Percentiles rank a stretch among this genome's conserved stretches.
Evolutionary conservation across 1,284 basidiomycete genomes (phyloP).

Genomic region (Lignosus rhinocerotis): DNA sequence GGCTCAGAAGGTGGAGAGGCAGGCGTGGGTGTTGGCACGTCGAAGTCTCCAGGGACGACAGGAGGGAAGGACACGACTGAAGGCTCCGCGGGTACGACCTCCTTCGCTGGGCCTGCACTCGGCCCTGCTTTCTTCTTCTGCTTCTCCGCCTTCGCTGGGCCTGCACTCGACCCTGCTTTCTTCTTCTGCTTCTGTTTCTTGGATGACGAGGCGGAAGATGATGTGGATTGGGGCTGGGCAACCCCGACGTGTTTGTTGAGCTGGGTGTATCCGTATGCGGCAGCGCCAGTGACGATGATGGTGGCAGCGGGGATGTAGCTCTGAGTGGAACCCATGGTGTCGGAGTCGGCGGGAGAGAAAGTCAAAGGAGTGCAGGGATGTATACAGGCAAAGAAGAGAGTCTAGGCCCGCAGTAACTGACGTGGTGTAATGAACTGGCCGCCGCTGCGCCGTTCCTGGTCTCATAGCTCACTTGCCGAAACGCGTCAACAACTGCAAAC

Average conservation of each 20-base stretch:
- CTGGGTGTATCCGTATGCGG: slow-evolving; percentile 42
- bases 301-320: slow-evolving; percentile 46
- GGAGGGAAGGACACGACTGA: slow-evolving; percentile 41
- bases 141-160: slow-evolving; percentile 34
- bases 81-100: slow-evolving; percentile 26
- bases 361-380: neutral
- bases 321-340: slow-evolving; percentile 50
- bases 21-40: slow-evolving; percentile 25
- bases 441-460: slow-evolving; percentile 7
- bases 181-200: slow-evolving; percentile 45
- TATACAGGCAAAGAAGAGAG: neutral
- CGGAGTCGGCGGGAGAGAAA: neutral
- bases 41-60: slow-evolving; percentile 50
- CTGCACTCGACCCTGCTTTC: slow-evolving; percentile 28
- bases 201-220: slow-evolving; percentile 15
- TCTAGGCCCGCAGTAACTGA: slow-evolving; percentile 12
- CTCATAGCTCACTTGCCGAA: slow-evolving; percentile 17
- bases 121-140: slow-evolving; percentile 39
- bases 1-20: slow-evolving; percentile 13
- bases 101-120: slow-evolving; percentile 15
- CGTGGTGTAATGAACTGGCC: slow-evolving; percentile 17
- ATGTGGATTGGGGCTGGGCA: slow-evolving; percentile 12
- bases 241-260: slow-evolving; percentile 20
- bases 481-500: slow-evolving; percentile 29
- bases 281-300: slow-evolving; percentile 42